Evolutionary conservation across 768 basidiomycete species (phyloP), one percentile per base, ranked within the genome.

Genomic region (Lanmaoa rubissima): DNA sequence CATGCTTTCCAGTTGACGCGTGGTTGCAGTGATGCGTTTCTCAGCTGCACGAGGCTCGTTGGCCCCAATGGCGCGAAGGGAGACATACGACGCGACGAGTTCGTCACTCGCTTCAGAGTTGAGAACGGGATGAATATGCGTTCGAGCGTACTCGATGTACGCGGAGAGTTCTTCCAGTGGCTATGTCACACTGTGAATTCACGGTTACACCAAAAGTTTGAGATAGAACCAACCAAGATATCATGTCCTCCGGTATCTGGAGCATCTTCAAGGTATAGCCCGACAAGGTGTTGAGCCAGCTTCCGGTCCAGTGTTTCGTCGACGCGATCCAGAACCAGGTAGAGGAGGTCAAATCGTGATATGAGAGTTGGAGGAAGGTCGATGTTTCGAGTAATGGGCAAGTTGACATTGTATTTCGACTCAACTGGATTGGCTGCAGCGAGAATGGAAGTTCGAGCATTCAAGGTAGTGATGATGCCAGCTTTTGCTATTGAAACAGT

Each of bases 401-500:
- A 76, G 59, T 93, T 83, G 45, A 90, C 86, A 72, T 98, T 91
- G 75, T 98, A 98, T 70, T 92, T 93, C 0, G 93, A 95, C 17
- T 92, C 93, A 28, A 98, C 91, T 1, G 97, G 97, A 69, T 99
- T 98, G 24, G 97, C 97, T 7, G 95, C 97, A 1, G 97, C 97
- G 11, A 99, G 80, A 62, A 99, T 94, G 0, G 96, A 98, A 0
- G 97, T 98, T n/a, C 97, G 82, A 0, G 97, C 97, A 65, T 99
- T 99, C 56, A 99, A 79, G 0, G 97, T 99, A 0, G 97, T 98
- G 67, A 98, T 98, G 62, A 99, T 99, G 11, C 97, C 97, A 0
- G 97, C 97, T 74, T 98, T 99, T 7, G 97, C 97, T 59, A 98
- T 96, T 5, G 95, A 98, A 19, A 98, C 96, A 1, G 96, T 98